Evolutionary conservation across 176 grass and related monocot genomes (phyloP).

Genomic region (Musa itinerans): DNA sequence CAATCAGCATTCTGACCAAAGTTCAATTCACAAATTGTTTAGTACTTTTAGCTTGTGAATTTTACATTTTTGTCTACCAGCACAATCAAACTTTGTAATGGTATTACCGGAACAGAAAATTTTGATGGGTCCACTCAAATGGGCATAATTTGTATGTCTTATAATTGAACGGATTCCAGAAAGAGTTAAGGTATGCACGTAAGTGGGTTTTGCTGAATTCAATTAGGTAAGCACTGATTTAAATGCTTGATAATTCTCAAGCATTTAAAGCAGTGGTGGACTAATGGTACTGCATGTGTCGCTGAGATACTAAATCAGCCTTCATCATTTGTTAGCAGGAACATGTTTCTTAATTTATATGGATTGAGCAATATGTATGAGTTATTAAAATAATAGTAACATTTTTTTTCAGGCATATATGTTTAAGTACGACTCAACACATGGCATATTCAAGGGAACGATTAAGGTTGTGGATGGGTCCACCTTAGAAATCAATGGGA

Average conservation of each 20-base stretch:
- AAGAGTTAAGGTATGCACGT: background rate
- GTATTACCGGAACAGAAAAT: background rate
- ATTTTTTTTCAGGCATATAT: conserved; percentile 57
- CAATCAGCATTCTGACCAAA: too few species aligned
- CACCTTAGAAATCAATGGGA: conserved; percentile 79
- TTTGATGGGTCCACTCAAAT: background rate
- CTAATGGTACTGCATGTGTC: background rate
- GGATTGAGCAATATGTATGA: background rate
- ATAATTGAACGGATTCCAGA: background rate
- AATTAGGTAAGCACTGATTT: background rate
- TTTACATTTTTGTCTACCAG: too few species aligned
- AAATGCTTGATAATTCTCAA: background rate
- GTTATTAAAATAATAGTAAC: background rate
- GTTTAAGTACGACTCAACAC: conserved; percentile 86
- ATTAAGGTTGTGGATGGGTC: conserved; percentile 58
- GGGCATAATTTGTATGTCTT: background rate
- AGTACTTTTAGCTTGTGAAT: too few species aligned
- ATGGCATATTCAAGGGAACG: conserved; percentile 64
- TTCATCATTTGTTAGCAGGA: background rate
- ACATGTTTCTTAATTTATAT: background rate
- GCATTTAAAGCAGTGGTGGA: background rate
- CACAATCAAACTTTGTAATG: background rate
- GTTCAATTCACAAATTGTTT: too few species aligned
- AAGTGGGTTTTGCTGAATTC: background rate
- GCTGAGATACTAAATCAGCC: background rate